phyloP scores from a whole-genome alignment of 2,329 filamentous ascomycete species.

The Alternaria incomplexa region DNA sequence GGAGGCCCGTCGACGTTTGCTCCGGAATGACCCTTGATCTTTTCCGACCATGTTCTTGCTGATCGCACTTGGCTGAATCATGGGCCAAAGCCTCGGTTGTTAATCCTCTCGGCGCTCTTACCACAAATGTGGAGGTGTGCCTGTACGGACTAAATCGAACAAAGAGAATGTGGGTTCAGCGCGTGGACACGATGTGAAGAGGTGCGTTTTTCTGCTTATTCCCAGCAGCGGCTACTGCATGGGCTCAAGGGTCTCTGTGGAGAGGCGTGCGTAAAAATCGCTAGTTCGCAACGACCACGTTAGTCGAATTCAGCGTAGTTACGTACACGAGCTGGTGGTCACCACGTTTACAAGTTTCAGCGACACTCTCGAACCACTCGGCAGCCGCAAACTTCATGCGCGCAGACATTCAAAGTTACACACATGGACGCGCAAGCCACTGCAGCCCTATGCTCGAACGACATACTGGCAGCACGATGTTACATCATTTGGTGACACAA shows the following conservation, averaged over 20 bases:
- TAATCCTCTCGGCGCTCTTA: slow-evolving; percentile 9
- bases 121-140: slow-evolving; percentile 17
- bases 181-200: not conserved
- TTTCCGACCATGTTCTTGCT: slow-evolving; percentile 19
- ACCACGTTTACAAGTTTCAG: not conserved
- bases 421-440: not conserved
- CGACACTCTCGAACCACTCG: not conserved
- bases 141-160: slow-evolving; percentile 8
- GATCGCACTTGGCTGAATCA: slow-evolving; percentile 15
- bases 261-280: slow-evolving; percentile 9
- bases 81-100: slow-evolving; percentile 6
- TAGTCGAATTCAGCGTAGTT: slow-evolving; percentile 6
- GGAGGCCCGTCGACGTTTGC: slow-evolving; percentile 28
- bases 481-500: slow-evolving; percentile 9
- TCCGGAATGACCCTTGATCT: slow-evolving; percentile 17
- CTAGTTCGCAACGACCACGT: slow-evolving; percentile 15
- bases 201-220: slow-evolving; percentile 6
- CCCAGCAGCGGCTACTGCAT: slow-evolving; percentile 6
- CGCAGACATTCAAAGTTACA: not conserved
- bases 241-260: slow-evolving; percentile 7
- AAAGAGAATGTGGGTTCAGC: not conserved
- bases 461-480: not conserved
- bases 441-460: slow-evolving; percentile 15
- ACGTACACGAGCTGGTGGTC: slow-evolving; percentile 4
- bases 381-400: not conserved